Percentiles rank a stretch among this genome's conserved stretches.
Evolutionary conservation across 345 rosid species (phyloP).

Genomic region (Camelina laxa): DNA sequence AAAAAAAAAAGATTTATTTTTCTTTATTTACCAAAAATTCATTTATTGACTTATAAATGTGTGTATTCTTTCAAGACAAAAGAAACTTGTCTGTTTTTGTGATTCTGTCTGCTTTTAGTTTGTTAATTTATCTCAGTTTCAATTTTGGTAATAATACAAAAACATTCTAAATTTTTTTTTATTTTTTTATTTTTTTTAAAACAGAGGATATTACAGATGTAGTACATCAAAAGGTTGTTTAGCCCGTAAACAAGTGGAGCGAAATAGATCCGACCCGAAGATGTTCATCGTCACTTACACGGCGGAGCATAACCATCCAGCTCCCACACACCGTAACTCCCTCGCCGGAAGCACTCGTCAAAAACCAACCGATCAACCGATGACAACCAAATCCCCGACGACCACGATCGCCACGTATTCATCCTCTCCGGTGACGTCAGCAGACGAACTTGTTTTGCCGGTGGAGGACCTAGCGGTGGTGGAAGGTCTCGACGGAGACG

Average conservation of each 20-base stretch:
- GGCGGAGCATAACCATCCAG: conserved; percentile 93
- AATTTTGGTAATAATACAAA: conserved; percentile 14
- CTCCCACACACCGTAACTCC: conserved; percentile 92
- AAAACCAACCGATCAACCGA: conserved; percentile 51
- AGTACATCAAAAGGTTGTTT: conserved; percentile 94
- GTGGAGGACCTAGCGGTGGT: conserved; percentile 53
- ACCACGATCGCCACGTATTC: conserved; percentile 49
- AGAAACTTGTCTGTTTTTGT: conserved; percentile 33
- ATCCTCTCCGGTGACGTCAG: conserved; percentile 63
- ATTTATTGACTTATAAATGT: conserved; percentile 35
- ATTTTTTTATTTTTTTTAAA: background rate
- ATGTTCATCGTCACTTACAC: conserved; percentile 95
- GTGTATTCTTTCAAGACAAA: conserved; percentile 36
- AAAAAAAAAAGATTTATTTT: background rate
- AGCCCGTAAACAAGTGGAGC: conserved; percentile 98
- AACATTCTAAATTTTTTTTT: background rate
- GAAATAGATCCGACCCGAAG: conserved; percentile 91
- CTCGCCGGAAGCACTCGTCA: conserved; percentile 94
- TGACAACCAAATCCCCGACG: conserved; percentile 41
- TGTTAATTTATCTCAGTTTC: conserved; percentile 1
- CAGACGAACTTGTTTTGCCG: conserved; percentile 46
- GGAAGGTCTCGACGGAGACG: conserved; percentile 64
- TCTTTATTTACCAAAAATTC: background rate
- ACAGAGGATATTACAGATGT: conserved; percentile 95
- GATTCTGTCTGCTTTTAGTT: conserved; percentile 21